Base-by-base conservation (phyloP, 768 basidiomycete species). In the Lepiota venenata region DNA sequence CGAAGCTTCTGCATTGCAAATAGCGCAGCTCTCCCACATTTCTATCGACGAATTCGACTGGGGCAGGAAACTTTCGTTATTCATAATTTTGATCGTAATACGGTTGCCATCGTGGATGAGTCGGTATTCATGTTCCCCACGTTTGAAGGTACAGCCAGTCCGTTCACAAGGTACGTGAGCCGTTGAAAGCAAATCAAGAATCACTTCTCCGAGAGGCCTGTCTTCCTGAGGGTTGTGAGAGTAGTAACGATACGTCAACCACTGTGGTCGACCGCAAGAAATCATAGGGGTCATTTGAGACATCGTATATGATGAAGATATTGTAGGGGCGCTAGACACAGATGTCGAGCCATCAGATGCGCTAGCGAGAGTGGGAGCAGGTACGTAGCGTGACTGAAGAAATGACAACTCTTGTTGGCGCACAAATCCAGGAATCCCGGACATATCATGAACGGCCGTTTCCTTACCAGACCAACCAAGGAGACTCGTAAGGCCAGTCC, bases 381-480 rank as follows among this genome's bases (percentile, higher is more conserved):
- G 64, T 1, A 71, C 64, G 52, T 80, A 74, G 44, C 71, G 67
- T 12, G 78, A 75, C 46, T 78, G 74, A 5, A 86, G 64, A 7
- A 83, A 69, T 1, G 77, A 78, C 16, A 87, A 64, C 39, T 70
- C 74, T 60, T 88, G 86, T 41, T 85, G 82, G 20, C 79, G 66
- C 16, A 81, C 67, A 54, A 88, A 87, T 11, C 82, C 83, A 2
- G 58, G 40, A 3, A 73, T 67, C 8, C 81, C 83, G 5, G 66
- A 63, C 79, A 87, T 78, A 4, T 75, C 76, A 14, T 63, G 68
- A 6, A 71, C 77, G 42, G 64, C 56, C 9, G 71, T 62, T 37
- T 76, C 74, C 58, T 66, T 66, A 37, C 74, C 72, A 38, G 81
- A 78, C 85, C 86, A 89, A 1, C 87, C 86, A 0, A 85, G 69